phyloP scores from a whole-genome alignment of 2,329 filamentous ascomycete species.

The Aureobasidium sp. region DNA sequence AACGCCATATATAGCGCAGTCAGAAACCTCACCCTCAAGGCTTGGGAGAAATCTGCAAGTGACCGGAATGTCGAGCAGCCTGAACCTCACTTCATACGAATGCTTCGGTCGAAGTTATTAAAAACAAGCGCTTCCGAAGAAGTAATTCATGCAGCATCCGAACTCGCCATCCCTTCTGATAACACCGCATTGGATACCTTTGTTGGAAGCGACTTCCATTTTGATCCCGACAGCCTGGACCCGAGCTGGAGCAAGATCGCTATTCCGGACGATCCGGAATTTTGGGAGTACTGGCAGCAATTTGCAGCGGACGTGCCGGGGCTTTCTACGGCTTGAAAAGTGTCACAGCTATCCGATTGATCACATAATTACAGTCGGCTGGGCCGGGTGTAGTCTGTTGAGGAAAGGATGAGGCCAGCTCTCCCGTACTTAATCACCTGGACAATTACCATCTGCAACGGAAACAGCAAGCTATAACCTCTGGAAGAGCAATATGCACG shows the following conservation, averaged over 20 bases:
- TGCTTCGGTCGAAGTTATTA: not conserved
- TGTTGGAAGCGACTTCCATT: not conserved
- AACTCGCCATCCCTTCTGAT: not conserved
- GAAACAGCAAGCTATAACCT: no score
- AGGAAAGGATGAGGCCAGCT: no score
- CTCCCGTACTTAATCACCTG: no score
- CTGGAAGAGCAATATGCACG: not conserved
- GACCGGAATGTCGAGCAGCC: not conserved
- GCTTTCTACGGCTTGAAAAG: not conserved
- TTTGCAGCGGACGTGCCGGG: not conserved
- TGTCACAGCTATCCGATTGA: not conserved
- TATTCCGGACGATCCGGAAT: not conserved
- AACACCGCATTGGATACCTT: constrained; percentile 11
- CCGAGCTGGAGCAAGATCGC: not conserved
- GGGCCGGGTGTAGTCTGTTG: no score
- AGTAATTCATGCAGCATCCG: not conserved
- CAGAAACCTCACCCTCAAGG: constrained; percentile 34
- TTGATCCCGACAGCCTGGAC: not conserved
- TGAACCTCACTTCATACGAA: not conserved
- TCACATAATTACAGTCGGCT: no score
- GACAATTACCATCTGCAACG: no score
- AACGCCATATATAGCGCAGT: constrained; percentile 35
- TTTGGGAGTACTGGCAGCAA: constrained; percentile 10
- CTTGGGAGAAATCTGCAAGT: constrained; percentile 26
- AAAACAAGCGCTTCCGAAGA: not conserved